Conservation (phyloP, 345 rosid genomes). For the Erysimum cheiranthoides region DNA sequence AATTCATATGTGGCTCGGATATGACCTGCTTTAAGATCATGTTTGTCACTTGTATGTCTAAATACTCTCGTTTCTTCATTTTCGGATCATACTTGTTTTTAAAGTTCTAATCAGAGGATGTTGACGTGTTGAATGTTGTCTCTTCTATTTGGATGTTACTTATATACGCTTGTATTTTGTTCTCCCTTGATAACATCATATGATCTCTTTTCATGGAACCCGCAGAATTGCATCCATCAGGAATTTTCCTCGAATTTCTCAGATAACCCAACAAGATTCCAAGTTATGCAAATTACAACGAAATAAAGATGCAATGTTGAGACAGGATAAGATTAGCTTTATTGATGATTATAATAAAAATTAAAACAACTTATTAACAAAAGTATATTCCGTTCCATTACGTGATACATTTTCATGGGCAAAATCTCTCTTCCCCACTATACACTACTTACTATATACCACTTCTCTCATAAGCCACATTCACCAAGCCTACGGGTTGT, state of each 20-base stretch:
- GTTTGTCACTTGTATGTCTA: slow-evolving; percentile 25
- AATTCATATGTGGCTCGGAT: slow-evolving; percentile 95
- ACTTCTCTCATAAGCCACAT: slow-evolving; percentile 12
- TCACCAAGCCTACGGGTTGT: slow-evolving; percentile 31
- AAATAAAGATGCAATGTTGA: neutral
- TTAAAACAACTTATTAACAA: slow-evolving; percentile 34
- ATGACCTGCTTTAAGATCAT: slow-evolving; percentile 40
- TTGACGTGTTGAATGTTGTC: slow-evolving; percentile 18
- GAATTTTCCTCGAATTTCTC: neutral
- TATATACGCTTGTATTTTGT: neutral
- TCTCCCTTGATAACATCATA: neutral
- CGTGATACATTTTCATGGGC: slow-evolving; percentile 40
- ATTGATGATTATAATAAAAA: slow-evolving; percentile 4
- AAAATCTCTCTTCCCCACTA: slow-evolving; percentile 41
- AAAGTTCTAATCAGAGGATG: neutral
- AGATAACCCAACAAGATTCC: neutral
- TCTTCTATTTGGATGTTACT: slow-evolving; percentile 6
- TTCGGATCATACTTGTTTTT: slow-evolving; percentile 21
- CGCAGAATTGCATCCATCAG: neutral
- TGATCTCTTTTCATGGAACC: neutral
- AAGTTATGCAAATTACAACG: neutral
- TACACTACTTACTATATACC: slow-evolving; percentile 45
- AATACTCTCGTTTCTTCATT: slow-evolving; percentile 2
- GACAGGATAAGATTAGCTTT: slow-evolving; percentile 24
- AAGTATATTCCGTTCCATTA: slow-evolving; percentile 10